Conservation (phyloP, 306 rosid species). For the Luffa aegyptiaca region DNA sequence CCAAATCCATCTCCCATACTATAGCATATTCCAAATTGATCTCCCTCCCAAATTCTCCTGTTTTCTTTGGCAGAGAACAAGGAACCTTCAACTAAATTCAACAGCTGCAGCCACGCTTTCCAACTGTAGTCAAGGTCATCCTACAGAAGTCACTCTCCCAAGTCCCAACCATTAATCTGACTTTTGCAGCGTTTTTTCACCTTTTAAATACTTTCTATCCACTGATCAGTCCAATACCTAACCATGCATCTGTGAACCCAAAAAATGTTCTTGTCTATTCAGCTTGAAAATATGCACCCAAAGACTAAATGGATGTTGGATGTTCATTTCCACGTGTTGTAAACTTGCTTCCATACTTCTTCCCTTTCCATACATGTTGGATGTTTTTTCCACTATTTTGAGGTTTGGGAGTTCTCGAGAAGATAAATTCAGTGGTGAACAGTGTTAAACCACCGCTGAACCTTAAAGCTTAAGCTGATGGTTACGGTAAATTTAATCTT, state of each 20-base stretch:
- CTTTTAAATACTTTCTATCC: background rate
- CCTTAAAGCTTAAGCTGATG: no score
- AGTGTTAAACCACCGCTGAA: no score
- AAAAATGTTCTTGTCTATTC: background rate
- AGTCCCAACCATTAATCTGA: background rate
- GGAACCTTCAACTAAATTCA: background rate
- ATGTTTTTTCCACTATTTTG: background rate
- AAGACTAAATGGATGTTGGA: background rate
- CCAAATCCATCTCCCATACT: background rate
- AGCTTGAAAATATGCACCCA: background rate
- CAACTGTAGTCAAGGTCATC: background rate
- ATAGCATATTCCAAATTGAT: background rate
- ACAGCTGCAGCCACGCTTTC: background rate
- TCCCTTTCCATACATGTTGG: background rate
- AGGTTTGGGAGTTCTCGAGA: background rate
- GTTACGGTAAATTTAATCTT: no score
- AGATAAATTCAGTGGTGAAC: background rate
- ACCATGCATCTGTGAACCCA: background rate
- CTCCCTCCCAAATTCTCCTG: background rate
- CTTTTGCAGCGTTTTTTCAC: background rate
- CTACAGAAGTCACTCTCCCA: background rate
- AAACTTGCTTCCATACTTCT: no score
- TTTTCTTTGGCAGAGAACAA: background rate
- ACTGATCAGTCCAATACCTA: background rate
- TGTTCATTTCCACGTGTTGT: background rate